Evolutionary conservation across 2,329 filamentous ascomycete species (phyloP).

Genomic region (Cucurbitaria berberidis): DNA sequence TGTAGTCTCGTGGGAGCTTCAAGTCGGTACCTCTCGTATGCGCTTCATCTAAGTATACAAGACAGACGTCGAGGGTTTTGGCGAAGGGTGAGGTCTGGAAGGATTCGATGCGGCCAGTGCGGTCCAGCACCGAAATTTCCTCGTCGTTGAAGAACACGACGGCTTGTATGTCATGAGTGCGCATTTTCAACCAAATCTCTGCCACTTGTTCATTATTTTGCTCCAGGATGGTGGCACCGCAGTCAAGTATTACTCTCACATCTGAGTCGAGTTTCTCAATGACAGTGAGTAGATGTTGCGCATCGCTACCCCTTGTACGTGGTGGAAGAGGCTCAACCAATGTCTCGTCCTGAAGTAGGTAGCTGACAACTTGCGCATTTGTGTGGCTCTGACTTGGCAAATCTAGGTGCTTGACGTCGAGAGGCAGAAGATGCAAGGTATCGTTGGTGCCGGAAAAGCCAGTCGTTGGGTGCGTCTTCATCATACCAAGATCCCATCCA

Average conservation of each 20-base stretch:
- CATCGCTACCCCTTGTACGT: constrained; percentile 29
- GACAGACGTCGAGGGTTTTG: constrained; percentile 62
- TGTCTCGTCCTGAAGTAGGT: constrained; percentile 59
- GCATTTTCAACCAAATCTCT: constrained; percentile 57
- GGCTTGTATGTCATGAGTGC: constrained; percentile 31
- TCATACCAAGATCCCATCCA: constrained; percentile 68
- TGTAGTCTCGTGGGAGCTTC: constrained; percentile 62
- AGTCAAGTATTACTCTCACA: constrained; percentile 70
- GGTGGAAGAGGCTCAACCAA: constrained; percentile 36
- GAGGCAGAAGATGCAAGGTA: constrained; percentile 62
- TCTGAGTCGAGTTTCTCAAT: constrained; percentile 44
- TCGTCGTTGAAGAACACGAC: constrained; percentile 66
- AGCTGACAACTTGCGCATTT: constrained; percentile 68
- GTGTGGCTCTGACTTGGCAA: constrained; percentile 64
- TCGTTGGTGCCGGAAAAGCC: constrained; percentile 77
- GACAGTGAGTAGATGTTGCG: constrained; percentile 56
- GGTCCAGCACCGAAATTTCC: constrained; percentile 61
- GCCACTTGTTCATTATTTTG: constrained; percentile 55
- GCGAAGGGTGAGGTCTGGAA: constrained; percentile 66
- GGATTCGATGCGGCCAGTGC: constrained; percentile 53
- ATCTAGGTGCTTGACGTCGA: constrained; percentile 63
- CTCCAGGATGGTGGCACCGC: constrained; percentile 73
- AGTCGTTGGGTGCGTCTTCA: constrained; percentile 58
- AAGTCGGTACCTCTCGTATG: constrained; percentile 75
- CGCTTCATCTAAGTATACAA: constrained; percentile 73